phyloP scores from a whole-genome alignment of 2,329 filamentous ascomycete species.

The Xylariaceae sp. region DNA sequence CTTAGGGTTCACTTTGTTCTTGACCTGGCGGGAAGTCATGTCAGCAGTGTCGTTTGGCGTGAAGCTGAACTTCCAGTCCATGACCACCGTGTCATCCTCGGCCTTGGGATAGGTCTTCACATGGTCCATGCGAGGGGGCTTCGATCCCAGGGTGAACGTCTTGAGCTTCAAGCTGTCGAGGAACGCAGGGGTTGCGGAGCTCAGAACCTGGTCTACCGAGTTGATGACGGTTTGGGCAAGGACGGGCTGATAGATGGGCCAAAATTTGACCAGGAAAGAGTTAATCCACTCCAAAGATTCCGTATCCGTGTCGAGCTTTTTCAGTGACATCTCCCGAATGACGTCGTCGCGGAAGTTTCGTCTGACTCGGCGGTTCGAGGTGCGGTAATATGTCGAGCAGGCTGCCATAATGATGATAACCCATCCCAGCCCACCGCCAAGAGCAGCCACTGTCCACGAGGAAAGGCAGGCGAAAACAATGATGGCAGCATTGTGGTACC shows the following conservation, averaged over 20 bases:
- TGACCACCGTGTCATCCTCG: conserved; percentile 90
- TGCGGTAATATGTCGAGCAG: conserved; percentile 94
- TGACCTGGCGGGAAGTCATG: conserved; percentile 83
- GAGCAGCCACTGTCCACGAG: conserved; percentile 83
- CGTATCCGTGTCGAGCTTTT: conserved; percentile 80
- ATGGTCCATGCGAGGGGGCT: conserved; percentile 92
- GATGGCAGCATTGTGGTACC: conserved; percentile 96
- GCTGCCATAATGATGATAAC: conserved; percentile 87
- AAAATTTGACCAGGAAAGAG: conserved; percentile 97
- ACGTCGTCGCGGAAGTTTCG: conserved; percentile 96
- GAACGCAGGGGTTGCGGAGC: conserved; percentile 85
- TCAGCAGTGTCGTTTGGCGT: conserved; percentile 92
- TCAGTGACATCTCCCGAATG: conserved; percentile 81
- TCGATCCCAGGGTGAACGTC: conserved; percentile 89
- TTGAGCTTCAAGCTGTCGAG: conserved; percentile 91
- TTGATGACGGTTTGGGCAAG: conserved; percentile 88
- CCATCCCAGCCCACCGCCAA: conserved; percentile 92
- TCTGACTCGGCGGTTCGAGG: conserved; percentile 86
- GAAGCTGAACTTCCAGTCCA: conserved; percentile 99
- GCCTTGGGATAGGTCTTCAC: conserved; percentile 97
- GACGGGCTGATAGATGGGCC: conserved; percentile 96
- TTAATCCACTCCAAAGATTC: conserved; percentile 99
- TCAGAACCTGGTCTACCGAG: conserved; percentile 93
- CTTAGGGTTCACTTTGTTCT: conserved; percentile 96
- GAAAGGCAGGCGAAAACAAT: conserved; percentile 88